Evolutionary conservation across 78 protist species (phyloP).

Genomic region (Dictyostelium discoideum): dicty_2.7 NC_007088.5:2010501-2011000

Average conservation of each 20-base stretch:
- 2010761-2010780: constrained; percentile 31
- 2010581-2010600: background rate
- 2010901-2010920: constrained; percentile 58
- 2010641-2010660: background rate
- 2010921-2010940: background rate
- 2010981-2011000: constrained; percentile 35
- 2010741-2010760: constrained; percentile 37
- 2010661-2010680: background rate
- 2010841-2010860: constrained; percentile 49
- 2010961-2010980: constrained; percentile 29
- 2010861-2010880: constrained; percentile 52
- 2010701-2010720: background rate
- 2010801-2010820: constrained; percentile 42
- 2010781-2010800: constrained; percentile 73
- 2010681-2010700: no score
- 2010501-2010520: constrained; percentile 56
- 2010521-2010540: constrained; percentile 40
- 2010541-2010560: constrained; percentile 71
- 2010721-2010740: background rate
- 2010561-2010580: constrained; percentile 9
- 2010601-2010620: background rate
- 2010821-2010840: constrained; percentile 49
- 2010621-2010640: background rate
- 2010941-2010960: constrained; percentile 28
- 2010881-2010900: constrained; percentile 36